These are phyloP conservation scores for Pyrenophora teres DNA, from an alignment of 2,329 filamentous ascomycete species.

Conservation along the genomic window DNA sequence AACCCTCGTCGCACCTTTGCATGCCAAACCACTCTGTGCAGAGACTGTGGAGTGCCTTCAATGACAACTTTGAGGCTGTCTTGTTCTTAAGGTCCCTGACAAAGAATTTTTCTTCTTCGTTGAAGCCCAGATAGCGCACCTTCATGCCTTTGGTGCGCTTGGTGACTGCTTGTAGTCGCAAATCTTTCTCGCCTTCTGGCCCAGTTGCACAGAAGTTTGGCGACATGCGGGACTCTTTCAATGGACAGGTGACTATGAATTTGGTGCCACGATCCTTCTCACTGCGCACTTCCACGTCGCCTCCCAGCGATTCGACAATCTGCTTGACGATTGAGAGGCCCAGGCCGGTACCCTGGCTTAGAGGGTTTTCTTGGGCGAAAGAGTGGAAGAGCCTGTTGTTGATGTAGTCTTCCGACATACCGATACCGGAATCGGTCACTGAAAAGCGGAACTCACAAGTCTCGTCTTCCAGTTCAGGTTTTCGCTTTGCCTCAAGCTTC, in stretches of 20 bases:
- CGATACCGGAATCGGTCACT: conserved; percentile 47
- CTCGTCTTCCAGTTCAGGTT: conserved; percentile 25
- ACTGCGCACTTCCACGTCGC: conserved; percentile 45
- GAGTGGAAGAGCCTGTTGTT: conserved; percentile 45
- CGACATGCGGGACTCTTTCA: conserved; percentile 39
- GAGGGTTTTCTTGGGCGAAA: conserved; percentile 48
- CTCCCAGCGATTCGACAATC: conserved; percentile 45
- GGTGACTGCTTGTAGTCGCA: conserved; percentile 25
- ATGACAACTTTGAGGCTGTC: conserved; percentile 34
- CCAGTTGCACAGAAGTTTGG: conserved; percentile 30
- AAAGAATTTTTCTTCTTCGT: conserved; percentile 40
- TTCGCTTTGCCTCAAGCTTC: conserved; percentile 40
- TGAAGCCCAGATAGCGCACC: conserved; percentile 42
- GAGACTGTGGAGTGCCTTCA: conserved; percentile 40
- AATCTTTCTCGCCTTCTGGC: conserved; percentile 31
- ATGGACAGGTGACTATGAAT: conserved; percentile 43
- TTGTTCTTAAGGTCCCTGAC: conserved; percentile 40
- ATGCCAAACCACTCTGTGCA: conserved; percentile 46
- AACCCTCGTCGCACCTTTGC: conserved; percentile 24
- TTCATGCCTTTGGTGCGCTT: conserved; percentile 39
- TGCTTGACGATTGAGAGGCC: conserved; percentile 49
- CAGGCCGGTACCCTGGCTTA: conserved; percentile 47
- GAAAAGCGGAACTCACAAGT: conserved; percentile 38
- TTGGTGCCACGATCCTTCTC: conserved; percentile 45
- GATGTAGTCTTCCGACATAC: conserved; percentile 49